Base-by-base conservation (phyloP, 1,284 basidiomycete species). In the Bondarzewia mesenterica region DNA sequence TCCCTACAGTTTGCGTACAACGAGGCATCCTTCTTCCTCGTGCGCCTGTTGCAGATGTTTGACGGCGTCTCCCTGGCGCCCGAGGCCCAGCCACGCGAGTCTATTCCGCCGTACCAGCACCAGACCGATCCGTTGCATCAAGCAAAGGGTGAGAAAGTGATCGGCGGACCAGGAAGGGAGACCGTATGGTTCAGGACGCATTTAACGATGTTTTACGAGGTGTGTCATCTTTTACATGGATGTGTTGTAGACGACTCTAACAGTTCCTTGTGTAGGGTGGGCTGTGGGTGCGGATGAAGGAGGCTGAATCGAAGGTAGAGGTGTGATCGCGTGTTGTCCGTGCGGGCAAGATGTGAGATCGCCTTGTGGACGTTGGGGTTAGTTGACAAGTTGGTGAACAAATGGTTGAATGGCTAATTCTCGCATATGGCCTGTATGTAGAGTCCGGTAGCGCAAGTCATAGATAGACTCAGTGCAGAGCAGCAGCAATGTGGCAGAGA, bases 131-230 rank as follows among this genome's bases (percentile, higher is more conserved):
- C n/a, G n/a, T n/a, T 36, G 49, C 54, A 2, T 56, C 56, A 0
- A 66, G 66, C 58, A 48, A 4, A 29, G 41, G 26, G 57, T 54
- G 40, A 53, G 59, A n/a, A 55, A 40, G 0, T 12, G 64, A 40
- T 54, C 52, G 5, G 7, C 61, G 20, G 67, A 69, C n/a, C n/a
- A n/a, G n/a, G n/a, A n/a, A n/a, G n/a, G 37, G 60, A 59, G 47
- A 54, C 69, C n/a, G 35, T 48, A n/a, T n/a, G n/a, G 35, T 37
- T 41, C 25, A 46, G 39, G 29, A 12, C 48, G 7, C 51, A 52
- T 44, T 39, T 50, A 35, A 52, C 51, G 25, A 21, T 50, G 42
- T 52, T 72, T 56, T 66, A 78, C 45, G 82, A 81, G 66, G 80
- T 78, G 46, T 14, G 46, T 20, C 38, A 6, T 7, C 8, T 12